Evolutionary conservation across 176 grass and related monocot species (phyloP).

Genomic region (Lolium perenne): DNA sequence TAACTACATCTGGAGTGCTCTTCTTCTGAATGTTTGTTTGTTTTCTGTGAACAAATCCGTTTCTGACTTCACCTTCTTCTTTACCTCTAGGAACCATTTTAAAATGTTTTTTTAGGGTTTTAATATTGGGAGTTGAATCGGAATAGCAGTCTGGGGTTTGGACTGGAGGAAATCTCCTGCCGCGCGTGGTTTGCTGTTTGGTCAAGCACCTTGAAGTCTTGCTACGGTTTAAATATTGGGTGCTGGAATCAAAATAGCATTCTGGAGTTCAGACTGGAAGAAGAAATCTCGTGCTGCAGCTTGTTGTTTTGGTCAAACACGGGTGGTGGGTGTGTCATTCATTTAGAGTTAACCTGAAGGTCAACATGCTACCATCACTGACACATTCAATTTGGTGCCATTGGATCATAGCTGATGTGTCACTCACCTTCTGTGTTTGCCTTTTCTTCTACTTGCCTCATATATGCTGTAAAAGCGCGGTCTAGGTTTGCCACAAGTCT

Average conservation of each 20-base stretch:
- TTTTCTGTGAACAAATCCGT: neutral
- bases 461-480: neutral
- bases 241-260: conserved; percentile 8
- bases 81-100: neutral
- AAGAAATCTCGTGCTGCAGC: neutral
- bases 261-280: neutral
- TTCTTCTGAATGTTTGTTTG: neutral
- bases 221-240: conserved; percentile 1
- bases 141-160: conserved; percentile 2
- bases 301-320: conserved; percentile 15
- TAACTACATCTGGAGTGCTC: neutral
- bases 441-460: neutral
- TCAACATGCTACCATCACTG: conserved; percentile 35
- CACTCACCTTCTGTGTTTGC: neutral
- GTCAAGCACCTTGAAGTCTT: neutral
- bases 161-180: neutral
- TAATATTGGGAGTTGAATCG: conserved; percentile 27
- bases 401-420: neutral
- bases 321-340: too few relatives aligned
- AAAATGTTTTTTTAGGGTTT: neutral
- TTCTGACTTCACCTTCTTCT: neutral
- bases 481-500: neutral
- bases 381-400: neutral
- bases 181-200: too few relatives aligned
- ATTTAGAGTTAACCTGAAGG: neutral